phyloP scores from a whole-genome alignment of 1,284 basidiomycete genomes.

The Butyriboletus appendiculatus region DNA sequence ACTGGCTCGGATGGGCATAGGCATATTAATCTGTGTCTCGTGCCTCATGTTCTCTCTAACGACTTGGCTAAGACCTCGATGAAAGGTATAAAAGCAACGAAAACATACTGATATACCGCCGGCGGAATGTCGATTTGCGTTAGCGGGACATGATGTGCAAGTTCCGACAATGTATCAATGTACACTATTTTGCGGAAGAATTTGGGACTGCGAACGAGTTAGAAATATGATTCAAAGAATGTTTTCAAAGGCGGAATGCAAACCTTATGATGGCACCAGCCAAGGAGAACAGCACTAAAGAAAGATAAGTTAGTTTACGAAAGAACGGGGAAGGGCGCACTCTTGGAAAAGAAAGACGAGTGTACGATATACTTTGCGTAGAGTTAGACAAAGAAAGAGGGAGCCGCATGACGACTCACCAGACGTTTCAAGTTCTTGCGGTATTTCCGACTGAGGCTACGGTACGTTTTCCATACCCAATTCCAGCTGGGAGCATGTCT shows the following conservation, averaged over 20 bases:
- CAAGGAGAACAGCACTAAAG: constrained; percentile 77
- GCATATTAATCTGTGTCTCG: constrained; percentile 66
- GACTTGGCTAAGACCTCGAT: constrained; percentile 1
- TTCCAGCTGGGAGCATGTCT: constrained; percentile 79
- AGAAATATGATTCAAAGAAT: not conserved
- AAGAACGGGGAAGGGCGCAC: constrained; percentile 41
- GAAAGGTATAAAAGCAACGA: not conserved
- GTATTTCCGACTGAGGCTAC: constrained; percentile 79
- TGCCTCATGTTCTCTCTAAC: constrained; percentile 71
- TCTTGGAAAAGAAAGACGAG: constrained; percentile 85
- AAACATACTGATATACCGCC: constrained; percentile 70
- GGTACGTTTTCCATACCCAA: constrained; percentile 89
- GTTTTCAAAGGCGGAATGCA: constrained; percentile 5
- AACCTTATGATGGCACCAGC: constrained; percentile 84
- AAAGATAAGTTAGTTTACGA: not conserved
- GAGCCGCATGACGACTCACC: constrained; percentile 40
- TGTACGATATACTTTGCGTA: constrained; percentile 74
- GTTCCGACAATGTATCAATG: constrained; percentile 70
- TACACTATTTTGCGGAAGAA: constrained; percentile 84
- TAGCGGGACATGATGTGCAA: constrained; percentile 74
- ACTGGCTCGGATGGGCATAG: constrained; percentile 55
- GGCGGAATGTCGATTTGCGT: constrained; percentile 86
- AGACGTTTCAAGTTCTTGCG: constrained; percentile 85
- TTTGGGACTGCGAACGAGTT: constrained; percentile 59
- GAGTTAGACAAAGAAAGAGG: constrained; percentile 1